Evolutionary conservation across 352 stramenopile genomes (phyloP).

Genomic region (Pythium aristosporum): DNA sequence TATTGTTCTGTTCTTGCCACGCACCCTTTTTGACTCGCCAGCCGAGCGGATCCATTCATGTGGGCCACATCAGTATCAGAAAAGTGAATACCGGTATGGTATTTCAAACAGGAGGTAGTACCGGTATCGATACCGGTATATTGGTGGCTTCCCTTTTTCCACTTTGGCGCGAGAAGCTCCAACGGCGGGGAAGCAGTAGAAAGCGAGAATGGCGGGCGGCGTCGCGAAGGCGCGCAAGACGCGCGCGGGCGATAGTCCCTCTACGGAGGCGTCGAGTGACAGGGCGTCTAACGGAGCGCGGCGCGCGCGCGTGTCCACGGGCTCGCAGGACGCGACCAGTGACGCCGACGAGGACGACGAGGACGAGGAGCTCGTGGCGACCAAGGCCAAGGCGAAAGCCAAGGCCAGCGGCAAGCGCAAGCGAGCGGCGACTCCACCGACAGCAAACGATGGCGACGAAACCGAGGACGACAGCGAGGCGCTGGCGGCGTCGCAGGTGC

Average conservation of each 20-base stretch:
- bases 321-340: slow-evolving; percentile 27
- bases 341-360: slow-evolving; percentile 24
- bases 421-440: not conserved
- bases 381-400: not conserved
- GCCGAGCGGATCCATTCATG: not conserved
- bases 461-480: slow-evolving; percentile 21
- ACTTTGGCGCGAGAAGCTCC: slow-evolving; percentile 22
- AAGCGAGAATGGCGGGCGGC: slow-evolving; percentile 2
- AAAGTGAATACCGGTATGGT: slow-evolving; percentile 14
- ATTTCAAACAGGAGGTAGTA: slow-evolving; percentile 8
- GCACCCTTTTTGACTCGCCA: not conserved
- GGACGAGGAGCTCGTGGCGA: not conserved
- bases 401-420: slow-evolving; percentile 21
- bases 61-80: slow-evolving; percentile 6
- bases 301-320: slow-evolving; percentile 14
- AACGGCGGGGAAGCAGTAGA: not conserved
- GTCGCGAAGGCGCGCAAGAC: slow-evolving; percentile 29
- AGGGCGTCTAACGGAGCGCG: not conserved
- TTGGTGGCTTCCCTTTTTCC: slow-evolving; percentile 11
- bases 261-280: not conserved
- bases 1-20: not conserved
- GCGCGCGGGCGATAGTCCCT: slow-evolving; percentile 20
- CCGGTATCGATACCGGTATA: slow-evolving; percentile 14
- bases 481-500: slow-evolving; percentile 12
- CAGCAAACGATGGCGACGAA: slow-evolving; percentile 1